These are phyloP conservation scores for Malus sieversii DNA, from an alignment of 306 rosid genomes.

Conservation along the genomic window DNA sequence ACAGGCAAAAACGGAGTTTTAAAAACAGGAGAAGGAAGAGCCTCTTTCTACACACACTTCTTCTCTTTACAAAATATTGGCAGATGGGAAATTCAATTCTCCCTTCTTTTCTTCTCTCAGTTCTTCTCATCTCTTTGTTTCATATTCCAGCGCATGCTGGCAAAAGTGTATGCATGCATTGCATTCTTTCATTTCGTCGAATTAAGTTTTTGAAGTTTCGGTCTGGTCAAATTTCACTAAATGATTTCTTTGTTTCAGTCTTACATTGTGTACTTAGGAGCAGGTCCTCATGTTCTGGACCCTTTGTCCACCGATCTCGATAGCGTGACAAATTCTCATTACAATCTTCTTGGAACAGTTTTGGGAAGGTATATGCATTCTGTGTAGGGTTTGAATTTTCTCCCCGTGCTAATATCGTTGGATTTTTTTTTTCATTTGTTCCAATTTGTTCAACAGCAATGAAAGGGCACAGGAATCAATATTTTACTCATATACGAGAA, in stretches of 20 bases:
- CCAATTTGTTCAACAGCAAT: conserved; percentile 14
- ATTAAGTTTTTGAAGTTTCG: background rate
- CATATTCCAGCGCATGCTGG: conserved; percentile 22
- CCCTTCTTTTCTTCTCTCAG: conserved; percentile 12
- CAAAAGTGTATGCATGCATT: conserved; percentile 29
- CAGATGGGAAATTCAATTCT: conserved; percentile 17
- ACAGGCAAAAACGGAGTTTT: background rate
- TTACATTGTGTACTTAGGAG: conserved; percentile 68
- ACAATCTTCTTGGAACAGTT: conserved; percentile 38
- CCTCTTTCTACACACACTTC: background rate
- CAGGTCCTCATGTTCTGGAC: conserved; percentile 27
- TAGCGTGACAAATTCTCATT: conserved; percentile 30
- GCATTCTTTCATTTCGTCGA: background rate
- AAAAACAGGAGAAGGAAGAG: conserved; percentile 12
- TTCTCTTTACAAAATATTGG: background rate
- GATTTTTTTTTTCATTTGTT: background rate
- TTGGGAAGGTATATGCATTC: conserved; percentile 40
- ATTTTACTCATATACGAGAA: conserved; percentile 49
- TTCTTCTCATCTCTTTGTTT: conserved; percentile 26
- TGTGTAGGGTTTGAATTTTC: background rate
- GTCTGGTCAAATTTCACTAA: background rate
- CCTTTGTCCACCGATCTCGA: conserved; percentile 18
- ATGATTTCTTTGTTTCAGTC: conserved; percentile 32
- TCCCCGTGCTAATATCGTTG: background rate
- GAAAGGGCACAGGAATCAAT: conserved; percentile 45